Percentiles rank a stretch among this genome's conserved stretches.
Conservation (phyloP, 345 rosid species). For the Euphorbia peplus region DNA sequence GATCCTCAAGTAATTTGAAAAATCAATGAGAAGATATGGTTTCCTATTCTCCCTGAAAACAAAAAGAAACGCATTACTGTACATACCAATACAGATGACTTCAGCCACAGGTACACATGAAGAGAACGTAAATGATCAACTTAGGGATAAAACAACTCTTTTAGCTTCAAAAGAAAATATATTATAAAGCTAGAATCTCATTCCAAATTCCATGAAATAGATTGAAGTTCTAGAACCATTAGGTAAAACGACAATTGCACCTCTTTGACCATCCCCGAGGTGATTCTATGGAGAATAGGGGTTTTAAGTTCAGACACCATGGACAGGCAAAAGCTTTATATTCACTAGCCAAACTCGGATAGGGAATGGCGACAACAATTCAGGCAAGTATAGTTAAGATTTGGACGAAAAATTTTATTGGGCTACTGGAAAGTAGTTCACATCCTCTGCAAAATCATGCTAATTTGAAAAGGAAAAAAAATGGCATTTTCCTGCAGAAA, state of each 20-base stretch:
- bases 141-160: neutral
- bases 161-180: neutral
- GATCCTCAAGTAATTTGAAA: slow-evolving; percentile 65
- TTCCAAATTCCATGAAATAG: neutral
- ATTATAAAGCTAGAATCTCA: neutral
- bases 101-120: neutral
- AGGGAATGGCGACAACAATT: neutral
- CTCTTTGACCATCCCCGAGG: neutral
- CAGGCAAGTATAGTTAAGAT: neutral
- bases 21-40: slow-evolving; percentile 87
- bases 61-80: neutral
- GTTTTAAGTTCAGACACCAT: neutral
- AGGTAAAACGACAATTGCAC: neutral
- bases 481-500: neutral
- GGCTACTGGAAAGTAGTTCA: neutral
- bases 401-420: neutral
- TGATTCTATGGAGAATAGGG: too few species aligned
- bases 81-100: neutral
- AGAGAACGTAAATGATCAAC: neutral
- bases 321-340: neutral
- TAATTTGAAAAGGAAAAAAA: neutral
- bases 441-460: neutral
- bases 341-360: neutral
- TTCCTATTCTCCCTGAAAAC: slow-evolving; percentile 60
- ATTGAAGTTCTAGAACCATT: neutral